Conservation (phyloP, 148 eudicot species). For the Dianthus caryophyllus region DNA sequence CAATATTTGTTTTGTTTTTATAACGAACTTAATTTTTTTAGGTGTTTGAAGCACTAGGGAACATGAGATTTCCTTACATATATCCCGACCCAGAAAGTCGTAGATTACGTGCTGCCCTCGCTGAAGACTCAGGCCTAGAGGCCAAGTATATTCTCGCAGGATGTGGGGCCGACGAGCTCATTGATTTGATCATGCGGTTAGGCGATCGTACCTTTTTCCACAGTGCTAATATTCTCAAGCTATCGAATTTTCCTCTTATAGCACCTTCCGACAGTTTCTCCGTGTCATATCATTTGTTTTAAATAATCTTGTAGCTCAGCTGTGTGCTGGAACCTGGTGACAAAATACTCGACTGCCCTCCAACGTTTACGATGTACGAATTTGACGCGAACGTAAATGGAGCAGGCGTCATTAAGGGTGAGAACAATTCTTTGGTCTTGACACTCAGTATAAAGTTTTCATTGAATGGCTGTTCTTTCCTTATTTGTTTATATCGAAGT, state of each 20-base stretch:
- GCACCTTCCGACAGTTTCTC: slow-evolving; percentile 12
- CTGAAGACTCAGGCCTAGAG: slow-evolving; percentile 86
- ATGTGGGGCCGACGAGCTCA: slow-evolving; percentile 96
- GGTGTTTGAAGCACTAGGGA: slow-evolving; percentile 88
- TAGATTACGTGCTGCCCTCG: slow-evolving; percentile 84
- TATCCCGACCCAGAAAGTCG: slow-evolving; percentile 99
- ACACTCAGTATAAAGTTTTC: not conserved
- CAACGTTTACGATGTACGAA: slow-evolving; percentile 96
- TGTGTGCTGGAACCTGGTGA: slow-evolving; percentile 97
- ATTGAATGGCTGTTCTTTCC: not conserved
- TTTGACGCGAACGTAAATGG: slow-evolving; percentile 95
- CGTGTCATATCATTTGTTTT: slow-evolving; percentile 18
- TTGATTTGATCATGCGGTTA: slow-evolving; percentile 97
- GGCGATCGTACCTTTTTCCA: slow-evolving; percentile 30
- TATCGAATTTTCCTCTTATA: not conserved
- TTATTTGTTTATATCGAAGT: not conserved
- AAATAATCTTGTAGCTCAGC: slow-evolving; percentile 47
- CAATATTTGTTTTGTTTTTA: not conserved
- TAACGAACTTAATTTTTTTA: slow-evolving; percentile 25
- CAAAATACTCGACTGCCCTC: slow-evolving; percentile 94
- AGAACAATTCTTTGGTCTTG: slow-evolving; percentile 8
- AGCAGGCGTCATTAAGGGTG: slow-evolving; percentile 80
- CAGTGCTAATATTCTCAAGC: not conserved
- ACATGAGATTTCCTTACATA: slow-evolving; percentile 76
- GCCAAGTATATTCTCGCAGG: slow-evolving; percentile 85